Evolutionary conservation across 768 basidiomycete species (phyloP), one percentile per base, ranked within the genome.

Genomic region (Suillus subalutaceus): DNA sequence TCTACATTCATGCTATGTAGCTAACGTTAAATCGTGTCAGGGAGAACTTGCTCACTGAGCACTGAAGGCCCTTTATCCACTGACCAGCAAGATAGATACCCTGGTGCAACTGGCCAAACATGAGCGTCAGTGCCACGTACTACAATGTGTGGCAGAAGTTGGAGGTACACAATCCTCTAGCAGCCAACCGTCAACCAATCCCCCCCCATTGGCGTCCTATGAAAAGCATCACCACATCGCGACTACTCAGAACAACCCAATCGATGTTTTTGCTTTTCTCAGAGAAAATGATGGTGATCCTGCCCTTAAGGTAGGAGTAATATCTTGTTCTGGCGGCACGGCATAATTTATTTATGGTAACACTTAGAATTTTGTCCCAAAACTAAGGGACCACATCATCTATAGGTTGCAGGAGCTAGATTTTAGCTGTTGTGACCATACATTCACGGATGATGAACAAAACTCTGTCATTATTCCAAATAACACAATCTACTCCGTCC

Each of bases 161-260:
- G 43, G 32, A 4, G 32, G 3, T 3, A 4, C 32, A 32, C 32
- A 18, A 7, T 48, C n/a, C 5, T 44, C 18, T 44, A n/a, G 46
- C 46, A 12, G 46, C 5, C 46, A n/a, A n/a, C 4, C 0, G 10
- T 4, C 1, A n/a, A 10, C n/a, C n/a, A 0, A 48, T 9, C 4
- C 10, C 1, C n/a, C 46, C 20, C n/a, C 46, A 12, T n/a, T 6
- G 10, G n/a, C n/a, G n/a, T 12, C 46, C 9, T 12, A 9, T 23
- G 65, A 44, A 13, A 41, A 46, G 4, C 75, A 73, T 41, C 70
- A 70, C 43, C 64, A 67, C 26, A 74, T 78, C 8, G 73, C 71
- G 2, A 20, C 18, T 44, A 43, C 44, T 13, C 57, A 50, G 13
- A 65, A 65, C 15, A 16, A 32, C 44, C 35, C 64, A 1, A 20